phyloP scores from a whole-genome alignment of 139 green algal genomes.

The Chlorella sp. region DNA sequence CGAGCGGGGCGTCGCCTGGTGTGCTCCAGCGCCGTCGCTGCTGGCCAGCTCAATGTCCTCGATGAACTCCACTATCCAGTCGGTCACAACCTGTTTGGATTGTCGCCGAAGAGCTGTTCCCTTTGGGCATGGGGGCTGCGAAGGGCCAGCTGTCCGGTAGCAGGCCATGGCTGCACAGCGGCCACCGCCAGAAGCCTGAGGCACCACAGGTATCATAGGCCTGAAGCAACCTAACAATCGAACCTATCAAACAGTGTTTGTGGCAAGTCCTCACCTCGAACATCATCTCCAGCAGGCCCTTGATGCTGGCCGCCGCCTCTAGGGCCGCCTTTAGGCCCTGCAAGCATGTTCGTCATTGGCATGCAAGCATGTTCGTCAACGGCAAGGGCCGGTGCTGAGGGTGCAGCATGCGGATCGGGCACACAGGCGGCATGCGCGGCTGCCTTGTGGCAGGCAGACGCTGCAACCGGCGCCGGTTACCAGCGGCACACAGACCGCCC shows the following conservation, averaged over 20 bases:
- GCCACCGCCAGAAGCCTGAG: background rate
- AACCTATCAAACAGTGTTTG: slow-evolving; percentile 65
- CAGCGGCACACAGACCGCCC: no score
- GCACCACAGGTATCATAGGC: background rate
- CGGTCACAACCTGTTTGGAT: background rate
- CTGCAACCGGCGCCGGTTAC: no score
- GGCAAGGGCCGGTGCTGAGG: no score
- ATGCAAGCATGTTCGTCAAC: no score
- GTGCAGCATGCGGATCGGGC: no score
- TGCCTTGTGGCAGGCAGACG: no score
- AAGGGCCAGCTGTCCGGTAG: no score
- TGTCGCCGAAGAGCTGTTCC: no score
- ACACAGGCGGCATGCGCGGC: no score
- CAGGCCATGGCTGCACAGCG: background rate
- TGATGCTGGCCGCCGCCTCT: slow-evolving; percentile 42
- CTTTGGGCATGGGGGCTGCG: no score
- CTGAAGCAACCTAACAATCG: background rate
- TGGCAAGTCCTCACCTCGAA: slow-evolving; percentile 63
- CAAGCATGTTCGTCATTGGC: no score
- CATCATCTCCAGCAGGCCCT: slow-evolving; percentile 87
- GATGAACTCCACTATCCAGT: slow-evolving; percentile 59
- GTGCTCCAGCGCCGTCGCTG: background rate
- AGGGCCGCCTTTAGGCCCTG: slow-evolving; percentile 63
- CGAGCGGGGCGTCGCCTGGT: background rate
- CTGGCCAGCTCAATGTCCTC: slow-evolving; percentile 50